Conservation (phyloP, 83 land plant genomes). For the Thuja plicata region DNA sequence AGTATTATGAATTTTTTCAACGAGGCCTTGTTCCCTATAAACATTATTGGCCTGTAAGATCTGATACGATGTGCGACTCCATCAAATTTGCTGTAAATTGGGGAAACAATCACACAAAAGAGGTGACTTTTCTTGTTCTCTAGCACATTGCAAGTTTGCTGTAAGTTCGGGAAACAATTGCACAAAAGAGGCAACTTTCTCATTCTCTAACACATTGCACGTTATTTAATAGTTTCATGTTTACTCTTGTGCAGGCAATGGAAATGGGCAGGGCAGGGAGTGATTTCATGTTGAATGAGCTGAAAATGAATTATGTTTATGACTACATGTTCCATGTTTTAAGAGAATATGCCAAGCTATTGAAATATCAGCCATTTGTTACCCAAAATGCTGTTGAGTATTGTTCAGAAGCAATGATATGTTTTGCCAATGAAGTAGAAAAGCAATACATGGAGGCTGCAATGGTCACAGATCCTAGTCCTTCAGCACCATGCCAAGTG, state of each 20-base stretch:
- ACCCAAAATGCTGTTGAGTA: conserved; percentile 9
- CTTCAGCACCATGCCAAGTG: conserved; percentile 21
- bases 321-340: conserved; percentile 52
- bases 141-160: neutral
- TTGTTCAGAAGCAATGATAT: conserved; percentile 26
- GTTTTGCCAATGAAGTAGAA: conserved; percentile 12
- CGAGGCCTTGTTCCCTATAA: conserved; percentile 37
- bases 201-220: too few species aligned
- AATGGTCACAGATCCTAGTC: conserved; percentile 18
- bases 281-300: conserved; percentile 20
- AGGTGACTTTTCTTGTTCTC: conserved; percentile 18
- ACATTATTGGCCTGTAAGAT: conserved; percentile 40
- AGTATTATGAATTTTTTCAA: conserved; percentile 43
- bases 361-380: conserved; percentile 31
- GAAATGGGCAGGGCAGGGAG: conserved; percentile 28
- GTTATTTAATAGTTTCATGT: neutral
- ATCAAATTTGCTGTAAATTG: conserved; percentile 46
- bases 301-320: conserved; percentile 39
- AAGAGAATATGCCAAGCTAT: conserved; percentile 35
- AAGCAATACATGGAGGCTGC: conserved; percentile 21
- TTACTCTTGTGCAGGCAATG: conserved; percentile 26
- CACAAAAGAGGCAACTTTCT: conserved; percentile 23
- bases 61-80: conserved; percentile 26
- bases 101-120: conserved; percentile 39
- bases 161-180: conserved; percentile 50